These are phyloP conservation scores for Magnolia changhungtana DNA, from an alignment of 164 flowering plant species.

Conservation along the genomic window DNA sequence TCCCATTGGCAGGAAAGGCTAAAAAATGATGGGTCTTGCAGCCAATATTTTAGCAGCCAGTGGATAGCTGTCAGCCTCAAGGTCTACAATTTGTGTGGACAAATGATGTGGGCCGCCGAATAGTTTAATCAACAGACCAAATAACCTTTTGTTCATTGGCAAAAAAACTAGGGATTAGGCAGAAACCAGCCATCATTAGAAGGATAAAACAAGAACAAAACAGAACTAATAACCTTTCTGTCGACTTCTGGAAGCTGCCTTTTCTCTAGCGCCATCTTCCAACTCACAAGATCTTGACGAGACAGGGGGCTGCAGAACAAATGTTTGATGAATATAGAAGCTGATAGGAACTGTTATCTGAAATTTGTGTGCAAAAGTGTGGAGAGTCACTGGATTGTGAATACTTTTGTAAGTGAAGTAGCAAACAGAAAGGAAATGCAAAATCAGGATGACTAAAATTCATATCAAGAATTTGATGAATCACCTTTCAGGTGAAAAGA, in stretches of 20 bases:
- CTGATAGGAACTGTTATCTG: neutral
- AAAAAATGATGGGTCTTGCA: neutral
- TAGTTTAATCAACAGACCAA: neutral
- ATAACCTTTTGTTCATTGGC: too few relatives aligned
- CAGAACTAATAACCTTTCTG: slow-evolving; percentile 48
- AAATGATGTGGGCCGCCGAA: neutral
- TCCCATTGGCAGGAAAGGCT: neutral
- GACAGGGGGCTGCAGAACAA: slow-evolving; percentile 71
- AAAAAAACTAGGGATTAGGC: too few relatives aligned
- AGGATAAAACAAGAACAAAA: neutral
- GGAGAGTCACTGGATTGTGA: neutral
- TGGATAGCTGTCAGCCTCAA: neutral
- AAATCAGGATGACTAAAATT: neutral
- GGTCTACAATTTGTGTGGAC: neutral
- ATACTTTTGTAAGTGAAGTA: neutral
- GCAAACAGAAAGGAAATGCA: neutral
- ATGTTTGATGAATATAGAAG: slow-evolving; percentile 4
- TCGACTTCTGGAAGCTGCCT: slow-evolving; percentile 80
- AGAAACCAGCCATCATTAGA: too few relatives aligned
- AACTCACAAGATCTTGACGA: slow-evolving; percentile 96
- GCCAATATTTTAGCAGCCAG: neutral
- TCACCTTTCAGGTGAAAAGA: slow-evolving; percentile 88
- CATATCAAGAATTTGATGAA: neutral
- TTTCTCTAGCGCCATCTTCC: slow-evolving; percentile 93
- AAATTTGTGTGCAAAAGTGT: neutral